A percentile compares a stretch with the other conserved stretches of the same genome.
phyloP scores from a whole-genome alignment of 2,329 filamentous ascomycete species.

The Shiraia sp. region DNA sequence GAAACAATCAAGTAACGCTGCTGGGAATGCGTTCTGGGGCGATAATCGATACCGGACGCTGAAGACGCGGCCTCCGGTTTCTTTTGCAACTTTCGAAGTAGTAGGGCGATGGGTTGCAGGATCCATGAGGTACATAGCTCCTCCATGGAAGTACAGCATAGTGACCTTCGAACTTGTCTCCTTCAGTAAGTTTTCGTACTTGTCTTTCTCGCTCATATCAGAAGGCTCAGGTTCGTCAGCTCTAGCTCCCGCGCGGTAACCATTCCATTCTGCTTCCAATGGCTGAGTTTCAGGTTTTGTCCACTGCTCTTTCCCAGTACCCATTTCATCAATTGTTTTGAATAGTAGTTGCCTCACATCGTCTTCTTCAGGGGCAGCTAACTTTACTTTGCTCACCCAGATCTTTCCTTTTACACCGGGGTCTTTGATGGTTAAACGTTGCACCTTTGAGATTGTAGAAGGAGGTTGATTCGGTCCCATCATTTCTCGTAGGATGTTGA shows the following conservation, averaged over 20 bases:
- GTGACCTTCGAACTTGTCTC: slow-evolving; percentile 68
- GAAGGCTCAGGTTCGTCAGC: slow-evolving; percentile 56
- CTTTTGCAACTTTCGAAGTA: slow-evolving; percentile 65
- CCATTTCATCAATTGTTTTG: slow-evolving; percentile 60
- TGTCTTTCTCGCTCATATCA: slow-evolving; percentile 62
- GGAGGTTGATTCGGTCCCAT: slow-evolving; percentile 31
- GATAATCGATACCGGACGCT: slow-evolving; percentile 75
- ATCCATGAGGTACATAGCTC: slow-evolving; percentile 74
- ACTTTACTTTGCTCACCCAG: slow-evolving; percentile 75
- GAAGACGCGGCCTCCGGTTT: slow-evolving; percentile 70
- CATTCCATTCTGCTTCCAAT: slow-evolving; percentile 77
- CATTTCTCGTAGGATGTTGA: slow-evolving; percentile 68
- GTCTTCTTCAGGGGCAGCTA: slow-evolving; percentile 62
- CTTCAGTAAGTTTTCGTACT: slow-evolving; percentile 68
- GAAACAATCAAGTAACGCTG: slow-evolving; percentile 72
- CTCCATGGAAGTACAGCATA: slow-evolving; percentile 75
- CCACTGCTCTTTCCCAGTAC: slow-evolving; percentile 39
- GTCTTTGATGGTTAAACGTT: slow-evolving; percentile 65
- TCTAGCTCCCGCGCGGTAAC: slow-evolving; percentile 62
- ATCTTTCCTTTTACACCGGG: slow-evolving; percentile 74
- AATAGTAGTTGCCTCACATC: slow-evolving; percentile 60
- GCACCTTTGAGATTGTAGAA: slow-evolving; percentile 47
- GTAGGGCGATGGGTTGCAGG: slow-evolving; percentile 66
- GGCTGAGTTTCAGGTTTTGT: slow-evolving; percentile 56
- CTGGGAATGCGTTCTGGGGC: slow-evolving; percentile 75